These are phyloP conservation scores for Saccharomycopsis fibuligera DNA, from an alignment of 805 yeast genomes.

Conservation along the genomic window DNA sequence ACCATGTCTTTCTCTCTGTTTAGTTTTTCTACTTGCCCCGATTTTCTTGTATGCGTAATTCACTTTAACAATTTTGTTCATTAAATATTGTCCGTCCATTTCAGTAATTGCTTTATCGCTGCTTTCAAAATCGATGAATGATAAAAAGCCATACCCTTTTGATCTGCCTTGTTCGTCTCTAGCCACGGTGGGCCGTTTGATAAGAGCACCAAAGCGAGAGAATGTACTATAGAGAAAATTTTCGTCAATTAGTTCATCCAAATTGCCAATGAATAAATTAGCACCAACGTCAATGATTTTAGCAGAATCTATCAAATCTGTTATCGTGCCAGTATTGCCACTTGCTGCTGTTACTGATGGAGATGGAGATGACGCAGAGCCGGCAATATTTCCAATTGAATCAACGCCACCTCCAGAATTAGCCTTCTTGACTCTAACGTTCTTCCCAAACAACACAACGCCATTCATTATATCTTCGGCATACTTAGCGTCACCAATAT, in stretches of 20 bases:
- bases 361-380: conserved; percentile 21
- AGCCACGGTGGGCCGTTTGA: conserved; percentile 42
- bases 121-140: conserved; percentile 55
- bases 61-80: conserved; percentile 56
- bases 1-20: conserved; percentile 63
- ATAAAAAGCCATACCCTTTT: conserved; percentile 61
- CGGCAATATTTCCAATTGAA: conserved; percentile 12
- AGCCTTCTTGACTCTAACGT: conserved; percentile 51
- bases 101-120: conserved; percentile 67
- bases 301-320: conserved; percentile 11
- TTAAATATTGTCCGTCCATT: conserved; percentile 61
- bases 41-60: conserved; percentile 67
- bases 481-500: conserved; percentile 61
- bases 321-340: conserved; percentile 20
- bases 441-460: conserved; percentile 52
- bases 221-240: conserved; percentile 49
- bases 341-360: no score
- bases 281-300: conserved; percentile 46
- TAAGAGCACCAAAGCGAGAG: conserved; percentile 59
- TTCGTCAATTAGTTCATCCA: conserved; percentile 58
- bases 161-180: conserved; percentile 44
- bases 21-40: conserved; percentile 24
- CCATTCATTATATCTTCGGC: conserved; percentile 56
- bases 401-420: conserved; percentile 24
- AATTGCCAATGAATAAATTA: conserved; percentile 58